Evolutionary conservation across 2,329 filamentous ascomycete genomes (phyloP).

Genomic region (Hymenoscyphus albidus): DNA sequence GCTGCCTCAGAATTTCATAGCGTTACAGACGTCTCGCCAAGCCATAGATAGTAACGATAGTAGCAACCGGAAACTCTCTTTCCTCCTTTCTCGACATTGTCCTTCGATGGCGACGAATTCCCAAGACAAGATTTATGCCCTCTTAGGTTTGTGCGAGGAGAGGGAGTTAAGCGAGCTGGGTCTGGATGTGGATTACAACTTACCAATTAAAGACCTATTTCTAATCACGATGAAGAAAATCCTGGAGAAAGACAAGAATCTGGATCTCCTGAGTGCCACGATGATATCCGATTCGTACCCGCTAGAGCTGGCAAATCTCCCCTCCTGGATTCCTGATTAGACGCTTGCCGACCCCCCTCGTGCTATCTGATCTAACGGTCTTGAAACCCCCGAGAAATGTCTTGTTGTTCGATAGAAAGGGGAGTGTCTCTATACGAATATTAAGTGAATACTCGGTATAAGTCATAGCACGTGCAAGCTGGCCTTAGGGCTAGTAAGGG

Average conservation of each 20-base stretch:
- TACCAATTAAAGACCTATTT: not conserved
- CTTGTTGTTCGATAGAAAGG: not conserved
- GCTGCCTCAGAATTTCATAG: not conserved
- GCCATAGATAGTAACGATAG: not conserved
- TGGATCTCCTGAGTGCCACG: not conserved
- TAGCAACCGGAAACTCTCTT: not conserved
- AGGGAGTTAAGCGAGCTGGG: not conserved
- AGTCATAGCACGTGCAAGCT: too few relatives aligned
- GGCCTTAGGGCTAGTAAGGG: too few relatives aligned
- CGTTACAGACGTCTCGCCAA: not conserved
- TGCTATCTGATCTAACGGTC: not conserved
- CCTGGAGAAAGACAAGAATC: not conserved
- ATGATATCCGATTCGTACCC: not conserved
- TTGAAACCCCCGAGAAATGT: not conserved
- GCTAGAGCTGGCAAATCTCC: not conserved
- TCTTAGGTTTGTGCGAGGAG: not conserved
- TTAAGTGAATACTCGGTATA: too few relatives aligned
- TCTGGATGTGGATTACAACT: not conserved
- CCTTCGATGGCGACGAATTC: not conserved
- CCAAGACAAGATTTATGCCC: not conserved
- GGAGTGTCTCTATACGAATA: too few relatives aligned
- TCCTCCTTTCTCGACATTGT: not conserved
- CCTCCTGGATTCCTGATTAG: not conserved
- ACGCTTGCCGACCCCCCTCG: not conserved
- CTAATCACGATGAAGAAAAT: not conserved